phyloP scores from a whole-genome alignment of 2,329 filamentous ascomycete species.

The Xylaria digitata region DNA sequence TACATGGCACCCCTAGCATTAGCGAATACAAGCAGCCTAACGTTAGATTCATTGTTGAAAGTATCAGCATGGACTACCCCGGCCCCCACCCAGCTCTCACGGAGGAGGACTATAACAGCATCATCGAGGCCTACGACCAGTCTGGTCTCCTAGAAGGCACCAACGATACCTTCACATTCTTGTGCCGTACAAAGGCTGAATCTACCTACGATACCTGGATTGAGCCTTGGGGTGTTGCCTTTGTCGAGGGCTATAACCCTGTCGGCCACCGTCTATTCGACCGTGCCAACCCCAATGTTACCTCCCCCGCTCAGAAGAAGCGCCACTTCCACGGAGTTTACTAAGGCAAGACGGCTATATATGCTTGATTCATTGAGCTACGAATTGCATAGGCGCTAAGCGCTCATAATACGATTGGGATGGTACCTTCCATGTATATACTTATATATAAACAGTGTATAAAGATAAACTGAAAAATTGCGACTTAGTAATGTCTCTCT shows the following conservation, averaged over 20 bases:
- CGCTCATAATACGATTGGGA: background rate
- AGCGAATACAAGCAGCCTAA: slow-evolving; percentile 42
- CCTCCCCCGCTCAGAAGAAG: background rate
- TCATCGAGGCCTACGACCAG: slow-evolving; percentile 36
- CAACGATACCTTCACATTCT: slow-evolving; percentile 41
- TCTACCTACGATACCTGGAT: slow-evolving; percentile 35
- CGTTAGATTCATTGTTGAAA: slow-evolving; percentile 36
- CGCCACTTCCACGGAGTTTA: slow-evolving; percentile 7
- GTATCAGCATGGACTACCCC: slow-evolving; percentile 41
- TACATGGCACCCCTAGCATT: slow-evolving; percentile 42
- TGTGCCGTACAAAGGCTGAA: slow-evolving; percentile 37
- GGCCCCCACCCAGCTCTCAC: slow-evolving; percentile 35
- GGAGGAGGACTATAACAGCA: slow-evolving; percentile 34
- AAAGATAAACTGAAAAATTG: background rate
- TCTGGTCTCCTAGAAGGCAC: slow-evolving; percentile 37
- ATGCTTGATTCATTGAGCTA: background rate
- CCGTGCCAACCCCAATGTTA: slow-evolving; percentile 13
- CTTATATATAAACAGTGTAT: background rate
- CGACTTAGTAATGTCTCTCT: too few relatives aligned
- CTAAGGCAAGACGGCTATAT: background rate
- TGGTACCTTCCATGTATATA: background rate
- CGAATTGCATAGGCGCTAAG: background rate
- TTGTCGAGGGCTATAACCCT: slow-evolving; percentile 21
- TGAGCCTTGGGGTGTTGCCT: slow-evolving; percentile 21
- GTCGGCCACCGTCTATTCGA: slow-evolving; percentile 29